Evolutionary conservation across 108 stramenopile species (phyloP).

Genomic region (Cylindrotheca fusiformis): DNA sequence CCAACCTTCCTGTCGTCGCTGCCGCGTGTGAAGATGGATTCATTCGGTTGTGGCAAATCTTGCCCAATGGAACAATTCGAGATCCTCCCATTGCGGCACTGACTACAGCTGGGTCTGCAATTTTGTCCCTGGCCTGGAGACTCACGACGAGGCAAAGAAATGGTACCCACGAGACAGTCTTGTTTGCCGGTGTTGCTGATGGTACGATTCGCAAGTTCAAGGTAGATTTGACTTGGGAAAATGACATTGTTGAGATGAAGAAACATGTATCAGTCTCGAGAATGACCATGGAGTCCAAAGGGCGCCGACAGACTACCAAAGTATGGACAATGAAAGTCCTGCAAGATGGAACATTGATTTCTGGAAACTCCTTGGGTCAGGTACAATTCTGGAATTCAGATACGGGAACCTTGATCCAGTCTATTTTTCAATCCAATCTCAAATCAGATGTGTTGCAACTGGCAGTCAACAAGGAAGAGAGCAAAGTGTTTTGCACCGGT

Average conservation of each 20-base stretch:
- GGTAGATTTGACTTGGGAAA: background rate
- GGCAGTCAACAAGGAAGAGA: conserved; percentile 70
- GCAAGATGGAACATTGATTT: conserved; percentile 77
- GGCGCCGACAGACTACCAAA: conserved; percentile 65
- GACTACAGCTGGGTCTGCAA: conserved; percentile 70
- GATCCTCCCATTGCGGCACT: conserved; percentile 64
- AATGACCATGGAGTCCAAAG: conserved; percentile 85
- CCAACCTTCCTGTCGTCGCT: conserved; percentile 38
- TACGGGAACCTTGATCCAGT: conserved; percentile 78
- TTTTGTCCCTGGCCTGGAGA: conserved; percentile 84
- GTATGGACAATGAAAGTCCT: conserved; percentile 87
- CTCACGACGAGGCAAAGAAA: conserved; percentile 1
- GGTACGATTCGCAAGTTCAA: conserved; percentile 81
- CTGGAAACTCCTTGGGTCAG: conserved; percentile 88
- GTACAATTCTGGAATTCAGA: conserved; percentile 91
- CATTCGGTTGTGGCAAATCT: conserved; percentile 70
- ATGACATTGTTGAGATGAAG: conserved; percentile 8
- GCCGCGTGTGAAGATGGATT: conserved; percentile 72
- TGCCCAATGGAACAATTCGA: background rate
- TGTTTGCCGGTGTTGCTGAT: conserved; percentile 91
- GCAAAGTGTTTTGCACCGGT: conserved; percentile 85
- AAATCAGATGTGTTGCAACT: conserved; percentile 86
- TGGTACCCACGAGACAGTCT: conserved; percentile 41
- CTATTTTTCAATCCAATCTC: conserved; percentile 74
- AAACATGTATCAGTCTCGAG: conserved; percentile 44